Base-by-base conservation (phyloP, 495 filamentous ascomycete species). In the Hyaloscypha variabilis region DNA sequence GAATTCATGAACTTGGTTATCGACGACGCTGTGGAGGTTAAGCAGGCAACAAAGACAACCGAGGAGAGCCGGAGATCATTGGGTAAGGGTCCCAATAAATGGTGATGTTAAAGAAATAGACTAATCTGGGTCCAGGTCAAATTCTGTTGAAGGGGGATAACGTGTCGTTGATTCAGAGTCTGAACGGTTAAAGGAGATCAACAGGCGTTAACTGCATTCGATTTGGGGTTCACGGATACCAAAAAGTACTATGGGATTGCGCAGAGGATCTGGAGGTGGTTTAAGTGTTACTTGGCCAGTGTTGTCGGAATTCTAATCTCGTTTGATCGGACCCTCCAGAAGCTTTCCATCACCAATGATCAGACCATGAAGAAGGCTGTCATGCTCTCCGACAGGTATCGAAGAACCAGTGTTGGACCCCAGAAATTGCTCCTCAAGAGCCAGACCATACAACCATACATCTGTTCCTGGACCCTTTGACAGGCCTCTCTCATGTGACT, bases 1-100 rank as follows among this genome's bases (percentile, higher is more conserved):
- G 95, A 99, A 76, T 99, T 97, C 78, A 98, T 99, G 96, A 99
- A 99, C 77, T 83, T 99, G 50, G 95, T 98, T 34, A 85, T 98
- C 58, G 94, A 97, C 73, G 92, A 99, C 72, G 95, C 95, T 39
- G 86, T 97, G 61, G 95, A 98, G 77, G 92, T 99, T 42, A 91
- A 90, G 77, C 84, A 90, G 74, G 82, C 91, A 60, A 91, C 90
- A 59, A 97, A 97, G 80, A 87, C 85, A 13, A 88, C 91, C 19
- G 87, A 86, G 51, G 94, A 97, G 78, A 90, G 84, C 70, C 84
- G 93, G 69, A 84, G 92, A 68, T 84, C 87, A 25, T 74, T 98
- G 49, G 96, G 95, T 96, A 83, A 69, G 88, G 74, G 62, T 39
- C 14, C 21, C 34, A 26, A 39, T 6, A 54, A 59, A 24, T 23